Conservation (phyloP, 116 monocot species). For the Thalassia testudinum region DNA sequence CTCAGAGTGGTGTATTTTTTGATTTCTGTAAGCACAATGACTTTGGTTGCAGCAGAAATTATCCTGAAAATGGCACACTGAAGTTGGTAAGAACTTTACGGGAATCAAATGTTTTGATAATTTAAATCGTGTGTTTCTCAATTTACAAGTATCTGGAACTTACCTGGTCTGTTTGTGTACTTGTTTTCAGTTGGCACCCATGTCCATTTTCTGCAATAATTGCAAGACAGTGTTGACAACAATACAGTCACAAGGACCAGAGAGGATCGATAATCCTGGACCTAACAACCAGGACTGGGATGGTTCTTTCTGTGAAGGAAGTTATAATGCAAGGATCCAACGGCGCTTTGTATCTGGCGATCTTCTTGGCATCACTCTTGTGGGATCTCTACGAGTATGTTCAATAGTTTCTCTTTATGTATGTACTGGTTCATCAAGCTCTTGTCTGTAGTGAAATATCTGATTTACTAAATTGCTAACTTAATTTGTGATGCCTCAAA, state of each 20-base stretch:
- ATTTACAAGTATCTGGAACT: background rate
- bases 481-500: no score
- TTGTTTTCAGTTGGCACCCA: slow-evolving; percentile 45
- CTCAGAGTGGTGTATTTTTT: slow-evolving; percentile 53
- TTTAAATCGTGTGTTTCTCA: background rate
- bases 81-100: slow-evolving; percentile 40
- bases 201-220: slow-evolving; percentile 60
- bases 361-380: slow-evolving; percentile 49
- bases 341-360: slow-evolving; percentile 68
- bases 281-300: background rate
- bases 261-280: slow-evolving; percentile 6
- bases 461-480: no score
- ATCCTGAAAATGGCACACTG: slow-evolving; percentile 8
- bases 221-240: slow-evolving; percentile 42
- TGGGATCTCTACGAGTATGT: slow-evolving; percentile 69
- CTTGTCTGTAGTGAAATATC: no score
- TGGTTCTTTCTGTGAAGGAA: slow-evolving; percentile 23
- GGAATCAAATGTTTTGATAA: background rate
- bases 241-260: slow-evolving; percentile 8
- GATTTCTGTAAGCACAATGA: slow-evolving; percentile 51
- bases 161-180: background rate
- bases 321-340: slow-evolving; percentile 15
- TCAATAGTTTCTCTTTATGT: background rate
- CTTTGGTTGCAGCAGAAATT: slow-evolving; percentile 5
- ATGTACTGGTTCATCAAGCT: no score